Evolutionary conservation across 169 alveolate genomes (phyloP).

Genomic region (Plasmodium berghei): DNA sequence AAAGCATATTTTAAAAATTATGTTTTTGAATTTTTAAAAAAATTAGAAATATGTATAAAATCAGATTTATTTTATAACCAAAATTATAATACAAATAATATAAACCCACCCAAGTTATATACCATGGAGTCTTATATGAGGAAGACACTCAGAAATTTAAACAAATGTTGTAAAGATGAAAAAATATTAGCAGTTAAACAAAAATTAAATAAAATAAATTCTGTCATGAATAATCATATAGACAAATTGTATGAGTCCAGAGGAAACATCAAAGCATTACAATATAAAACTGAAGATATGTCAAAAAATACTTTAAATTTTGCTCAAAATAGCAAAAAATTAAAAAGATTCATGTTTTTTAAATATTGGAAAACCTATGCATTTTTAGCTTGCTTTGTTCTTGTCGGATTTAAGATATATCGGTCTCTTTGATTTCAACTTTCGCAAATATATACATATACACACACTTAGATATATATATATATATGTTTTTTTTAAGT

Average conservation of each 20-base stretch:
- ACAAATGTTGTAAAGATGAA: constrained; percentile 62
- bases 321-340: constrained; percentile 63
- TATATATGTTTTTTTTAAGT: no score
- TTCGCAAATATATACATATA: background rate
- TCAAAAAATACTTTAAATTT: constrained; percentile 72
- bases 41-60: constrained; percentile 39
- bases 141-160: constrained; percentile 30
- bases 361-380: constrained; percentile 68
- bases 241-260: constrained; percentile 60
- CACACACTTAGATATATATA: no score
- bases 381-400: constrained; percentile 35
- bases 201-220: constrained; percentile 63
- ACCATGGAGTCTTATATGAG: constrained; percentile 40
- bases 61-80: constrained; percentile 55
- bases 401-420: constrained; percentile 63
- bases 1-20: constrained; percentile 62
- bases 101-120: constrained; percentile 31
- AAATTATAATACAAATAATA: constrained; percentile 33
- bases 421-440: constrained; percentile 27
- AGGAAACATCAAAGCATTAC: constrained; percentile 64
- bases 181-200: constrained; percentile 68
- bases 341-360: constrained; percentile 61
- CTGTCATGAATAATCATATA: constrained; percentile 72
- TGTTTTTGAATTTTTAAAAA: constrained; percentile 61
- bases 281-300: constrained; percentile 70